Base-by-base conservation (phyloP, 1,139 yeast genomes). In the Debaryomyces singareniensis region DNA sequence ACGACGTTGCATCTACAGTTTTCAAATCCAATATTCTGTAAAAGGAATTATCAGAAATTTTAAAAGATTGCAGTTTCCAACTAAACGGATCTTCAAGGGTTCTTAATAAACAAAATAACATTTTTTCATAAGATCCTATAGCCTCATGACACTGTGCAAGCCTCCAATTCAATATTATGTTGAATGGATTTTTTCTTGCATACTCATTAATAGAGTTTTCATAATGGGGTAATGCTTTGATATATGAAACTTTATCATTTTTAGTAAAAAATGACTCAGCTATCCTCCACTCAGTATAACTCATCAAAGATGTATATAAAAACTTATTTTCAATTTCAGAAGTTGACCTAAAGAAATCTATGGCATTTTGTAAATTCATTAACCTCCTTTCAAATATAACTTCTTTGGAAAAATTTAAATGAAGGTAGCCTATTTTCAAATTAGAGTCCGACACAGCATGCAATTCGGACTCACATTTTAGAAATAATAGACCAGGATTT, bases 401-500 rank as follows among this genome's bases (percentile, higher is more conserved):
- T 18, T 7, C n/a, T 7, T 18, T 18, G 9, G n/a, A 18, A 18
- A 7, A 7, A 7, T 18, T 0, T 65, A 54, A 29, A 62, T 48
- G 15, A 60, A 39, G 5, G 29, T 7, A 27, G 5, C 20, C 26
- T 20, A 27, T n/a, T 13, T 11, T 20, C 7, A 12, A 13, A 13
- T 14, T 27, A 20, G 4, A 7, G 9, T 9, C 9, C 7, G 14
- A 9, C 16, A n/a, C 15, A 15, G 5, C 21, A 5, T 9, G 15
- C 22, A 15, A 9, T 20, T 13, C 27, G 28, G 15, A 26, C 4
- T 40, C 44, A 3, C 69, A 56, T 32, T 53, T 51, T 25, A 59
- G 33, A 30, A 38, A 55, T 1, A 59, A 30, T 18, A 61, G 41
- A 1, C 58, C 52, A 0, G 68, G 61, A 28, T 53, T 44, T 1